Evolutionary conservation across 179 eudicot species (phyloP).

Genomic region (Silene noctiflora): DNA sequence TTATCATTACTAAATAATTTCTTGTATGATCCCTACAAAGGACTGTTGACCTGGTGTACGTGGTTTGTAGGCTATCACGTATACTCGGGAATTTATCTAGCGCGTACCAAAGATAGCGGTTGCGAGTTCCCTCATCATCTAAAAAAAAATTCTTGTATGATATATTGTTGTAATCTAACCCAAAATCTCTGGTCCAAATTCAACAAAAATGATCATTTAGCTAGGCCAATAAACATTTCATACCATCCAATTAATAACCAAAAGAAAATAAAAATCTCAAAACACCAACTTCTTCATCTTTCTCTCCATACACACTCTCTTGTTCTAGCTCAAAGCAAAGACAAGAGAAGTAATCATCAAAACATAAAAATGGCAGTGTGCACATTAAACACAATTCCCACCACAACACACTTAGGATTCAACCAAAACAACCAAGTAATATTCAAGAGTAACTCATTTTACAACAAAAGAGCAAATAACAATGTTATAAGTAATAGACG

Average conservation of each 20-base stretch:
- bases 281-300: constrained; percentile 15
- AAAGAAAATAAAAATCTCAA: no score
- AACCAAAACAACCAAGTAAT: constrained; percentile 52
- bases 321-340: constrained; percentile 12
- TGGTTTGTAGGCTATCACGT: no score
- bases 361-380: constrained; percentile 60
- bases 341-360: neutral
- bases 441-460: constrained; percentile 31
- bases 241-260: constrained; percentile 19
- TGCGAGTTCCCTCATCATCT: no score
- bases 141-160: neutral
- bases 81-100: no score
- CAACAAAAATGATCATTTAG: constrained; percentile 13
- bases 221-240: constrained; percentile 19
- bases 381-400: constrained; percentile 59
- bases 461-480: constrained; percentile 15
- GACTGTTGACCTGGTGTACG: no score
- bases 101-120: no score
- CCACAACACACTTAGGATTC: constrained; percentile 65
- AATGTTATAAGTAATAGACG: neutral
- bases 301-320: neutral
- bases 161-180: constrained; percentile 14
- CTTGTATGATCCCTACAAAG: neutral
- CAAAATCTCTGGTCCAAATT: constrained; percentile 40
- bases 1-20: constrained; percentile 13